Conservation (phyloP, 2,329 filamentous ascomycete species). For the Aspergillus candidus region DNA sequence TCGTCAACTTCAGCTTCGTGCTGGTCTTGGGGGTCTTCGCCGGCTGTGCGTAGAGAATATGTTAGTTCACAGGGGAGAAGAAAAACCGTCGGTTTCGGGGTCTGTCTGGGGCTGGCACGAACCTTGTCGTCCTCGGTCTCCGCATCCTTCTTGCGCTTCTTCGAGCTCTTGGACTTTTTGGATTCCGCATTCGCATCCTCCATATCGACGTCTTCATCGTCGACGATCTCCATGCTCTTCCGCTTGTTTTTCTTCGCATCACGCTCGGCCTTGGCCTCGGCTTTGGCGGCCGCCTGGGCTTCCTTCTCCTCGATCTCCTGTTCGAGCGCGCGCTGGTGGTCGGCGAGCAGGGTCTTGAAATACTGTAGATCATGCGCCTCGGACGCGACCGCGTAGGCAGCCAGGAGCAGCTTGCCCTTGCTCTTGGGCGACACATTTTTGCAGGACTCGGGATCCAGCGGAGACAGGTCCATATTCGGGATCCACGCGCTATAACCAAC, state of each 20-base stretch:
- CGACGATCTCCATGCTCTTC: slow-evolving; percentile 46
- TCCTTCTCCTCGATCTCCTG: slow-evolving; percentile 60
- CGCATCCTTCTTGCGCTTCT: slow-evolving; percentile 75
- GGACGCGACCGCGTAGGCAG: slow-evolving; percentile 73
- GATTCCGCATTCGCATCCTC: slow-evolving; percentile 40
- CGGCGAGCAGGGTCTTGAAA: slow-evolving; percentile 72
- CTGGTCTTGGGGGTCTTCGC: slow-evolving; percentile 59
- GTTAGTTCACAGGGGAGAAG: slow-evolving; percentile 1
- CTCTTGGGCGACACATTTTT: slow-evolving; percentile 59
- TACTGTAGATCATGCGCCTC: slow-evolving; percentile 70
- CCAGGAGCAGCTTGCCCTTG: slow-evolving; percentile 75
- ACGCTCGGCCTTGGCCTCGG: slow-evolving; percentile 47
- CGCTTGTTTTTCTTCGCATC: slow-evolving; percentile 45
- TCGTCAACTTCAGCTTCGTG: slow-evolving; percentile 48
- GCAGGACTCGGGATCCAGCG: slow-evolving; percentile 68
- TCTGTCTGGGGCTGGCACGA: too few relatives aligned
- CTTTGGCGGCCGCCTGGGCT: slow-evolving; percentile 55
- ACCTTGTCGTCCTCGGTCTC: slow-evolving; percentile 64
- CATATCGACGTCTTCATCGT: slow-evolving; percentile 54
- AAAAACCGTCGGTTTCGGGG: too few relatives aligned
- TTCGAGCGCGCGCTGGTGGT: slow-evolving; percentile 52
- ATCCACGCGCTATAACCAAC: slow-evolving; percentile 70
- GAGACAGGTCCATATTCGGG: slow-evolving; percentile 72
- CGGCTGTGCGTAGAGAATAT: slow-evolving; percentile 42
- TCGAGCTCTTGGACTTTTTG: slow-evolving; percentile 52